Base-by-base conservation (phyloP, 495 filamentous ascomycete genomes). In the Aspergillus wentii region DNA sequence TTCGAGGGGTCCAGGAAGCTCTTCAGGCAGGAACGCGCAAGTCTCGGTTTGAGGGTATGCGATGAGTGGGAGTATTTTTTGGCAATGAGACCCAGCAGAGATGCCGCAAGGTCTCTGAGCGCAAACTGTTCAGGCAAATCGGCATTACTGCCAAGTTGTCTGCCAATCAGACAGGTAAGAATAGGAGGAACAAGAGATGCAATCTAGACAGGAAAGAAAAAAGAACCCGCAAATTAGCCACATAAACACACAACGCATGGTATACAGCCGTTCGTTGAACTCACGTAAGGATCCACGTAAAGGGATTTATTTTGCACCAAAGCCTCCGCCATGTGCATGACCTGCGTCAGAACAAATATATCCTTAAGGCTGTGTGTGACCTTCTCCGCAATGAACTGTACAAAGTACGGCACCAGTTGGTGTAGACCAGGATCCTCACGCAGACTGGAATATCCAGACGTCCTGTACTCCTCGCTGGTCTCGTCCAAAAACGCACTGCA, bases 351-450 rank as follows among this genome's bases (percentile, higher is more conserved):
- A 10, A 88, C 74, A 56, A 95, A 97, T 3, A 90, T 71, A 59
- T 89, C 78, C 48, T 91, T 86, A 33, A 94, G 72, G 39, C 75
- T 80, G 56, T 97, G 92, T 0, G 92, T 96, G 33, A 97, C 87
- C 61, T 94, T 94, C 56, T 95, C 88, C 1, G 86, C 76, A 46
- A 95, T 85, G 62, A 94, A 97, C 51, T 92, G 85, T 26, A 95
- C 79, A 49, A 97, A 95, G 61, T 98, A 98, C 1, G 92, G 90
- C 9, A 94, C 76, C 13, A 98, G 76, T 61, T 98, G 92, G 54
- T 97, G 94, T 5, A 97, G 73, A 33, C 91, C 89, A 0, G 92
- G 87, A 47, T 98, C 92, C 40, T 85, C 79, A 5, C 80, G 72
- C 13, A 97, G 72, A 27, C 84, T 88, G 18, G 83, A 81, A 11